A percentile compares a stretch with the other conserved stretches of the same genome.
Evolutionary conservation across 2,329 filamentous ascomycete genomes (phyloP).

Genomic region (Fusarium sp.): DNA sequence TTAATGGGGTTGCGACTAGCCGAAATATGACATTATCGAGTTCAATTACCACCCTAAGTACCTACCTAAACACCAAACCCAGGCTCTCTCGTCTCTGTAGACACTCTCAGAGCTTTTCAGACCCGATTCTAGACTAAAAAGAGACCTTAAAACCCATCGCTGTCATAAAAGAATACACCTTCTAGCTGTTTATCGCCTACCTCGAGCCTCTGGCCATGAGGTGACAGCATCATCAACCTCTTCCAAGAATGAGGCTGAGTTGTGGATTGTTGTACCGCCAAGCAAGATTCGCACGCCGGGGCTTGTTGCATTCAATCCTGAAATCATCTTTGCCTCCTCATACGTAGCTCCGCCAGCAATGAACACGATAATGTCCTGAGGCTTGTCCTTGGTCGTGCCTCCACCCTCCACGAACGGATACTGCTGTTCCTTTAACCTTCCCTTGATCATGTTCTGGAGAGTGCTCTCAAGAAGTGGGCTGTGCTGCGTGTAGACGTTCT

Average conservation of each 20-base stretch:
- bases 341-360: constrained; percentile 95
- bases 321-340: constrained; percentile 95
- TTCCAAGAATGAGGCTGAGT: constrained; percentile 87
- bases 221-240: constrained; percentile 91
- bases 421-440: constrained; percentile 83
- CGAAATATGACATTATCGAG: constrained; percentile 26
- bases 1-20: constrained; percentile 21
- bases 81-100: background rate
- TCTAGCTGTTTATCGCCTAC: constrained; percentile 36
- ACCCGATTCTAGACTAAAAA: background rate
- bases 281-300: constrained; percentile 91
- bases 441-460: constrained; percentile 93
- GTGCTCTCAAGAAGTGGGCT: constrained; percentile 89
- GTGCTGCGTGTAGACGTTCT: constrained; percentile 99
- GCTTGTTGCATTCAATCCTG: constrained; percentile 91
- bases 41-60: background rate
- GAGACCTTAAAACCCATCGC: constrained; percentile 9
- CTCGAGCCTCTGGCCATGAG: constrained; percentile 79
- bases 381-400: constrained; percentile 90
- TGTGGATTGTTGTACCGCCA: constrained; percentile 89
- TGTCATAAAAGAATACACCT: constrained; percentile 7
- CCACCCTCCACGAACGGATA: constrained; percentile 95
- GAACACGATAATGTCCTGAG: constrained; percentile 95
- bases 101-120: background rate
- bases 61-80: background rate